A percentile compares a stretch with the other conserved stretches of the same genome.
These are phyloP conservation scores for Peronospora farinosa DNA, from an alignment of 352 stramenopile genomes.

Conservation along the genomic window DNA sequence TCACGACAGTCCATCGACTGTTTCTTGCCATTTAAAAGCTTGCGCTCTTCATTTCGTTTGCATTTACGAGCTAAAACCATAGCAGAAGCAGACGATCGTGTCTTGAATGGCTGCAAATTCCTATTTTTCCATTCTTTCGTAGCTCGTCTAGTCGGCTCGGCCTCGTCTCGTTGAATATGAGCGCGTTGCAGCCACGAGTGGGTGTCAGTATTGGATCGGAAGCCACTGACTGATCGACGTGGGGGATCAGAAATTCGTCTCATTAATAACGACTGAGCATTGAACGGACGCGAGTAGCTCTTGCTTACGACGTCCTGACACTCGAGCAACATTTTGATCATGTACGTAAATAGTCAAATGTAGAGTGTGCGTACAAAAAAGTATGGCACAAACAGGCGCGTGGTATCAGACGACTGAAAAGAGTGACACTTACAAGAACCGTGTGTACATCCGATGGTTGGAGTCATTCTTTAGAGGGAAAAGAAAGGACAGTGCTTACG, in stretches of 20 bases:
- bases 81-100: slow-evolving; percentile 25
- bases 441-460: too few species aligned
- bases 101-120: slow-evolving; percentile 4
- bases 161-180: slow-evolving; percentile 22
- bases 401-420: too few species aligned
- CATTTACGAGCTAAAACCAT: slow-evolving; percentile 29
- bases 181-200: slow-evolving; percentile 9
- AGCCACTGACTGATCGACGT: neutral
- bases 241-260: slow-evolving; percentile 9
- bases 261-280: slow-evolving; percentile 6
- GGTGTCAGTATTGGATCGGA: slow-evolving; percentile 1
- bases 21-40: slow-evolving; percentile 20
- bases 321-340: slow-evolving; percentile 31
- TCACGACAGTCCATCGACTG: slow-evolving; percentile 24
- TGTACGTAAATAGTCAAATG: slow-evolving; percentile 1
- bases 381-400: too few species aligned
- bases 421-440: too few species aligned
- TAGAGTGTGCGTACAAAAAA: too few species aligned
- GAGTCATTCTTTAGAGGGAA: too few species aligned
- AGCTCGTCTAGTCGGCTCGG: neutral
- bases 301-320: slow-evolving; percentile 29
- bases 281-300: slow-evolving; percentile 28
- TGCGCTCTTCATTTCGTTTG: slow-evolving; percentile 28
- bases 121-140: slow-evolving; percentile 7
- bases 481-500: neutral